Conservation (phyloP, 352 stramenopile genomes). For the Globisporangium barbulae region DNA sequence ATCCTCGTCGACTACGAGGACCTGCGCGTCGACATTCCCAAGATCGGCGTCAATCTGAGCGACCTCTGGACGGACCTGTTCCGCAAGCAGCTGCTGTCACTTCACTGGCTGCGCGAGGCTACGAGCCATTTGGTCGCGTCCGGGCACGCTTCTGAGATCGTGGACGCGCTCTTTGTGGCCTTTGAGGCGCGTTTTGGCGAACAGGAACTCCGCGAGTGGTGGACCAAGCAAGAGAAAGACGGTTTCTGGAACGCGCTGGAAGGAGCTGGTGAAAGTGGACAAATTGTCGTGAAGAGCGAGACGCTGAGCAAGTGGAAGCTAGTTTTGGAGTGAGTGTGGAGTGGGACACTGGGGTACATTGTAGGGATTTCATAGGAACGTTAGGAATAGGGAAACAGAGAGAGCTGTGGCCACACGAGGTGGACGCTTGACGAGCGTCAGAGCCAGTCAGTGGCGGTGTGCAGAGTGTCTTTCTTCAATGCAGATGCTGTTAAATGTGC, state of each 20-base stretch:
- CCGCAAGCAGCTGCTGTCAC: conserved; percentile 35
- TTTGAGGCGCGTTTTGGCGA: conserved; percentile 28
- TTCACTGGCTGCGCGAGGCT: conserved; percentile 38
- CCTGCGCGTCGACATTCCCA: conserved; percentile 71
- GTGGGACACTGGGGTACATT: neutral
- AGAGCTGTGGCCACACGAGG: neutral
- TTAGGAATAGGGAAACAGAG: neutral
- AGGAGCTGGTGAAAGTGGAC: neutral
- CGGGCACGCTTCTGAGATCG: conserved; percentile 46
- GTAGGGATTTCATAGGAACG: neutral
- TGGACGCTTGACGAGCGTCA: neutral
- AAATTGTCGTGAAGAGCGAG: neutral
- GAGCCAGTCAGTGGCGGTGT: neutral
- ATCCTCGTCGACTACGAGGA: conserved; percentile 72
- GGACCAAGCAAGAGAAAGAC: conserved; percentile 38
- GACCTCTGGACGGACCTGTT: conserved; percentile 67
- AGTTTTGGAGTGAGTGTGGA: conserved; percentile 14
- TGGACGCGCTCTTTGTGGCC: conserved; percentile 37
- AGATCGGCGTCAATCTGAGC: conserved; percentile 48
- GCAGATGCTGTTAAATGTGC: conserved; percentile 1
- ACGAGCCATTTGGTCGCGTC: conserved; percentile 23
- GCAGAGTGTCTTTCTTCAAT: neutral
- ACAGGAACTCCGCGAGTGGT: conserved; percentile 51
- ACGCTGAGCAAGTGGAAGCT: conserved; percentile 20
- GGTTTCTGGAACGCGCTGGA: conserved; percentile 24